Conservation (phyloP, 1,139 yeast genomes). For the Debaryomycetaceae sp. region DNA sequence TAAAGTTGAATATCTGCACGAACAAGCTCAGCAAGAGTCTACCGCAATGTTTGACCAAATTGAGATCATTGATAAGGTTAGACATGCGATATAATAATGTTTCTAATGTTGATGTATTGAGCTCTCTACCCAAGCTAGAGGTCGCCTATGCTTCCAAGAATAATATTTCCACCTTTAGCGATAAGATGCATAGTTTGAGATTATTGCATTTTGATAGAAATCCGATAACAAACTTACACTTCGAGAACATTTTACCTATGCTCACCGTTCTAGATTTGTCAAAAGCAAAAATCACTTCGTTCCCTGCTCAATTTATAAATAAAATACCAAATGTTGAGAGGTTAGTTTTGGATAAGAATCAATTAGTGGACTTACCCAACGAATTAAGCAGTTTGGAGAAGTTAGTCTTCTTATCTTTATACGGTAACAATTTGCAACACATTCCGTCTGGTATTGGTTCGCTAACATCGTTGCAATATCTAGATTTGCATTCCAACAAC, state of each 20-base stretch:
- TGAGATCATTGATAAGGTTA: slow-evolving; percentile 62
- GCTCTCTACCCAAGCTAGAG: slow-evolving; percentile 64
- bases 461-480: slow-evolving; percentile 55
- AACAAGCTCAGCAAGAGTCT: slow-evolving; percentile 59
- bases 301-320: slow-evolving; percentile 62
- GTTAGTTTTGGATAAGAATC: slow-evolving; percentile 77
- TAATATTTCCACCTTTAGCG: slow-evolving; percentile 67
- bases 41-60: slow-evolving; percentile 51
- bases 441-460: slow-evolving; percentile 70
- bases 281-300: slow-evolving; percentile 75
- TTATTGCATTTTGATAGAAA: slow-evolving; percentile 53
- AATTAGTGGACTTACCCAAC: slow-evolving; percentile 71
- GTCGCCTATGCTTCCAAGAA: slow-evolving; percentile 77
- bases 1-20: slow-evolving; percentile 71
- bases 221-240: slow-evolving; percentile 74
- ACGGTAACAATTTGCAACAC: slow-evolving; percentile 68
- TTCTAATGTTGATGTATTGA: slow-evolving; percentile 59
- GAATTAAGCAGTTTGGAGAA: slow-evolving; percentile 59
- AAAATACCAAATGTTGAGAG: slow-evolving; percentile 69
- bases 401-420: slow-evolving; percentile 65
- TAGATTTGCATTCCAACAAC: slow-evolving; percentile 87
- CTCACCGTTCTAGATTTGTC: slow-evolving; percentile 74
- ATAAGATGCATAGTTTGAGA: slow-evolving; percentile 56
- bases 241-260: slow-evolving; percentile 53
- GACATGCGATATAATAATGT: slow-evolving; percentile 78